A percentile compares a stretch with the other conserved stretches of the same genome.
These are phyloP conservation scores for Balakata baccata DNA, from an alignment of 345 rosid species.

Conservation along the genomic window DNA sequence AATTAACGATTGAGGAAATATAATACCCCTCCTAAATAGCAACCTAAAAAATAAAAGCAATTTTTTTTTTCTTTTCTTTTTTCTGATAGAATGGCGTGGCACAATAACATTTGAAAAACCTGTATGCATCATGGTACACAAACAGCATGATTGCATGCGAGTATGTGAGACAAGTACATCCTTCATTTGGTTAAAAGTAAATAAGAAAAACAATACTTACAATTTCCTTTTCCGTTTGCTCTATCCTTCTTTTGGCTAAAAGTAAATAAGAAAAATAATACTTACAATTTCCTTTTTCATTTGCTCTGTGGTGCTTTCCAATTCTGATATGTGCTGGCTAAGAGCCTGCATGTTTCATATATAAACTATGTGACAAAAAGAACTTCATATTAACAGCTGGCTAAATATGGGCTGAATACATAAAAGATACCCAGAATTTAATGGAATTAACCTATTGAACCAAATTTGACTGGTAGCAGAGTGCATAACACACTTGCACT, in stretches of 20 bases:
- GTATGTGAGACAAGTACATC: constrained; percentile 18
- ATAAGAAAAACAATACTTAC: constrained; percentile 45
- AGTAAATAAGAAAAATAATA: constrained; percentile 27
- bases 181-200: constrained; percentile 70
- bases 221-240: constrained; percentile 70
- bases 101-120: not conserved
- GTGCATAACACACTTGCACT: not conserved
- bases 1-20: not conserved
- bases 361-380: constrained; percentile 10
- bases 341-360: constrained; percentile 60
- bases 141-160: not conserved
- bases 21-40: not conserved
- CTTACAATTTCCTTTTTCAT: constrained; percentile 84
- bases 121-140: not conserved
- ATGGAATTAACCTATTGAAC: not conserved
- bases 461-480: not conserved
- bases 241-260: constrained; percentile 74
- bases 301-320: constrained; percentile 71
- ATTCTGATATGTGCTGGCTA: constrained; percentile 82
- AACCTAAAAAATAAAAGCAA: not conserved
- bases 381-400: constrained; percentile 7
- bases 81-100: not conserved
- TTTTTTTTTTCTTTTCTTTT: too few species aligned
- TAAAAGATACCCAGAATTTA: not conserved
- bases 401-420: not conserved